Base-by-base conservation (phyloP, 2,329 filamentous ascomycete genomes). In the Didymellaceae sp. region DNA sequence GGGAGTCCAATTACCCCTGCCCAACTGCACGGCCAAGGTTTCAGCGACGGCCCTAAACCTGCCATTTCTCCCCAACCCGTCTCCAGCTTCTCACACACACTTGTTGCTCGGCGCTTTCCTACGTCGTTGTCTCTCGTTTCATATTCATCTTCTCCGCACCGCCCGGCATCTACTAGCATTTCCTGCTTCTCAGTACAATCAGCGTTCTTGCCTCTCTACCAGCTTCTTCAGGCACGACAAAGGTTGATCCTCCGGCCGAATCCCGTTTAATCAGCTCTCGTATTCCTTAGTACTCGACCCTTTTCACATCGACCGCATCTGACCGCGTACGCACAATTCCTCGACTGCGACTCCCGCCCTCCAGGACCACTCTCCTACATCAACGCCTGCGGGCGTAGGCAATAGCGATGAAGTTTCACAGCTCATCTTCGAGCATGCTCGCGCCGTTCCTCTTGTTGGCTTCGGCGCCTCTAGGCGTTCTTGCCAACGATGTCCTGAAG, bases 401-500 rank as follows among this genome's bases (percentile, higher is more conserved):
- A 48, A 41, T 26, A 47, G 61, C 34, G 42, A 73, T 73, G 70
- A 67, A 67, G 55, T 50, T 59, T 34, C 67, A 70, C 62, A 64
- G 55, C 53, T 66, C 69, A 59, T 70, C 66, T 55, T 66, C 70
- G 32, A 54, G 65, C 42, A 74, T 74, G 70, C 67, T 73, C 45
- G 67, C 70, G 18, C 66, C 70, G n/a, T 69, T 71, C 21, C 47
- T 74, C 62, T 60, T 74, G 54, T 57, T 74, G 38, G 70, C 67
- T 26, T 70, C 68, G 5, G 68, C 68, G 32, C 72, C 72, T 30
- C 65, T 73, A 62, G 75, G 78, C 51, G 87, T 82, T 45, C 70
- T 88, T 52, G 89, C 84, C 47, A 80, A 77, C 54, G 86, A 93
- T 61, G 79, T 95, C 50, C 83, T 99, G 50, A 83, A 87, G 68